A percentile compares a stretch with the other conserved stretches of the same genome.
Evolutionary conservation across 2,329 filamentous ascomycete species (phyloP).

Genomic region (Pyricularia sp.): DNA sequence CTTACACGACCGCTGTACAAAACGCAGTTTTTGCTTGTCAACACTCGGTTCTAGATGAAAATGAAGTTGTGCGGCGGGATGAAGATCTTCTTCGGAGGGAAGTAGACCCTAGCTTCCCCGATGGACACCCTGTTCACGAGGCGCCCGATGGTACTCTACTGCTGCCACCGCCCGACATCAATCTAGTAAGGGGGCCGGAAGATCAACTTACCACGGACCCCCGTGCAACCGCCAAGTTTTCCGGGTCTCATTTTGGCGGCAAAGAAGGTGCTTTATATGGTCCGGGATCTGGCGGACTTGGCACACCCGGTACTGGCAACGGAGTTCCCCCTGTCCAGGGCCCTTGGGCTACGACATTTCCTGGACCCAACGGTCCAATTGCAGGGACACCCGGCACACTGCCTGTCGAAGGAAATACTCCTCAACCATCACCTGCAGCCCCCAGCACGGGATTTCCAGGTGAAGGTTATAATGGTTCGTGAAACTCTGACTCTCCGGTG

Average conservation of each 20-base stretch:
- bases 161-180: not conserved
- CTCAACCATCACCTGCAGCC: not conserved
- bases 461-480: not conserved
- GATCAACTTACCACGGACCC: not conserved
- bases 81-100: not conserved
- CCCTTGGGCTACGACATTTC: not conserved
- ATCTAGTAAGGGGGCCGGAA: not conserved
- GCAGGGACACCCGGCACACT: not conserved
- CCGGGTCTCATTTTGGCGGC: not conserved
- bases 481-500: not conserved
- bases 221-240: not conserved
- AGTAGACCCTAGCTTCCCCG: not conserved
- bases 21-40: not conserved
- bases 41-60: not conserved
- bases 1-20: constrained; percentile 1
- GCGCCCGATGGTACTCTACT: not conserved
- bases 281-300: not conserved
- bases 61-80: not conserved
- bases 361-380: not conserved
- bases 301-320: not conserved
- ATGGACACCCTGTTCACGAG: not conserved
- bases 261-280: not conserved
- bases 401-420: not conserved
- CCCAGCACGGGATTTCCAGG: not conserved
- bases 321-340: not conserved